Evolutionary conservation across 2,329 filamentous ascomycete genomes (phyloP), one percentile per base, ranked within the genome.

Genomic region (Aureobasidium leucospermi): DNA sequence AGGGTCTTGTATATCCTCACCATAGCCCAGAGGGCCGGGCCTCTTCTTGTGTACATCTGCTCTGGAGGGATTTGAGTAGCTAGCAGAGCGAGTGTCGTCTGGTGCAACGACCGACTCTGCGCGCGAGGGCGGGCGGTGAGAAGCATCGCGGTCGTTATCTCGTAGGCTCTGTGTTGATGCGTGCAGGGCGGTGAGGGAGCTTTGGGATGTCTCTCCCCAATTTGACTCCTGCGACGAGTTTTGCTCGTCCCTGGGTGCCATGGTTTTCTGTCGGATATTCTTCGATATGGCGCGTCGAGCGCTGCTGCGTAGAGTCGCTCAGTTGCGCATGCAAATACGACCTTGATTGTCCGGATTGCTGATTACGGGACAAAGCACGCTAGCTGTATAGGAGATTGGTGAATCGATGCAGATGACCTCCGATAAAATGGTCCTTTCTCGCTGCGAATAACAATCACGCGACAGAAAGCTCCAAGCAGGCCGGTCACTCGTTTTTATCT

Each of bases 321-420:
- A 58, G 36, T 31, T 38, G 43, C 43, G 55, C 55, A 58, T 58
- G 23, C 7, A 43, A 55, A 55, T 42, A 9, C 51, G 32, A 43
- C 34, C 36, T 42, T 55, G 51, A 38, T 55, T 34, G 16, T 57
- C 52, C 16, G 31, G 41, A 19, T 28, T 48, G 42, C 19, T 48
- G 55, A 58, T 39, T 58, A 41, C 55, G 55, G n/a, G 32, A 19
- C n/a, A 46, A 48, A 58, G 32, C 19, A 58, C 55, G 55, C 55
- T 58, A 58, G 45, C 23, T 48, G 34, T 58, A 47, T 48, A 34
- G 36, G 34, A 48, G 43, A 28, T 41, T 42, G 53, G n/a, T 41
- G 53, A 32, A 28, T 47, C 19, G 53, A n/a, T 48, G 32, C 29
- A 28, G 55, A 47, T 58, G 55, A 58, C 55, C 43, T 29, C 32